Percentiles rank a stretch among this genome's conserved stretches.
These are phyloP conservation scores for Stachybotrys echinatus DNA, from an alignment of 2,329 filamentous ascomycete genomes.

Conservation along the genomic window DNA sequence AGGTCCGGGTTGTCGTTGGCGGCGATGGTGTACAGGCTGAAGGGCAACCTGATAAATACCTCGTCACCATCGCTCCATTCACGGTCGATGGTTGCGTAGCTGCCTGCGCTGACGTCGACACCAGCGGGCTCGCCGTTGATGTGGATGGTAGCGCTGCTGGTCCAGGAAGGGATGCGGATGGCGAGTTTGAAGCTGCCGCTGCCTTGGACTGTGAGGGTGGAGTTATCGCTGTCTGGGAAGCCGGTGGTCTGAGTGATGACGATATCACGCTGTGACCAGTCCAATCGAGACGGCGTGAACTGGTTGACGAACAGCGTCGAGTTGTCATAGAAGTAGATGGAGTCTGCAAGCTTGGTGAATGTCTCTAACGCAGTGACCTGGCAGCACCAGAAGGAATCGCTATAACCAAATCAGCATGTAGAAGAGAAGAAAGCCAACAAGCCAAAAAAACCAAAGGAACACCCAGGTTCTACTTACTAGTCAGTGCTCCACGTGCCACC, in stretches of 20 bases:
- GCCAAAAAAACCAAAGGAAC: too few species aligned
- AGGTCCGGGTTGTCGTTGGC: conserved; percentile 41
- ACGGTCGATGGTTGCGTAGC: conserved; percentile 34
- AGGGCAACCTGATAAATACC: conserved; percentile 38
- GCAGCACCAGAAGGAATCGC: conserved; percentile 46
- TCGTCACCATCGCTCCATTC: conserved; percentile 37
- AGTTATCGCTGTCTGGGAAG: conserved; percentile 35
- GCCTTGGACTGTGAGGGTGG: conserved; percentile 30
- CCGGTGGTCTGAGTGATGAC: conserved; percentile 36
- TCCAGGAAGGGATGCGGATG: conserved; percentile 44
- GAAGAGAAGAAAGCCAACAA: too few species aligned
- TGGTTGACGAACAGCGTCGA: conserved; percentile 42
- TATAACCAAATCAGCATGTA: not conserved
- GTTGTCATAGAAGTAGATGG: conserved; percentile 41
- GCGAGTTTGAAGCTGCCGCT: conserved; percentile 26
- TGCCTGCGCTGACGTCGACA: conserved; percentile 23
- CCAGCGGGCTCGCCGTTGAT: conserved; percentile 32
- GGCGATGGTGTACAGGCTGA: conserved; percentile 33
- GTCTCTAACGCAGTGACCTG: conserved; percentile 47
- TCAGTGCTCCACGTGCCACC: conserved; percentile 50
- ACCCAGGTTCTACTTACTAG: conserved; percentile 12
- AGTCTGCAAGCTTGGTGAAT: conserved; percentile 49
- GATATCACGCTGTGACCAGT: conserved; percentile 34
- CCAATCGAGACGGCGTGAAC: conserved; percentile 39
- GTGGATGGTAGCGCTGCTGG: conserved; percentile 27